Base-by-base conservation (phyloP, 352 stramenopile species). In the Phytophthora pluvialis region DNA sequence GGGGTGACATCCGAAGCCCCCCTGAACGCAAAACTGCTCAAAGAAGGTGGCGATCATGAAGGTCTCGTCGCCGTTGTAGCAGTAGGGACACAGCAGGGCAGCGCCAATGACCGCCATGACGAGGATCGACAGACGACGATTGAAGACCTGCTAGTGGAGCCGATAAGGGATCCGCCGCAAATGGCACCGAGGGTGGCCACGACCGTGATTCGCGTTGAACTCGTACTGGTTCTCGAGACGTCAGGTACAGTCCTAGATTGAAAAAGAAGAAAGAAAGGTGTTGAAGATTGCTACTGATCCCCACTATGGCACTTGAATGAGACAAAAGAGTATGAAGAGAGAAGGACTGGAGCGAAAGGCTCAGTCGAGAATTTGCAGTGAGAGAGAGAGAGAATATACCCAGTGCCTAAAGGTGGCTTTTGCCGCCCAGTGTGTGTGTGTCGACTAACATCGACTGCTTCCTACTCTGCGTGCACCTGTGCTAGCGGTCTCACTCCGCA, bases 111-210 rank as follows among this genome's bases (percentile, higher is more conserved):
- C 42, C 12, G 66, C 57, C 48, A 81, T 74, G 38, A 70, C 47
- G 5, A 86, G 46, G 49, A 86, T 79, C 21, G 70, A 74, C 2
- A 86, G 48, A 5, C 78, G 78, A 60, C 75, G 75, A 38, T 75
- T 75, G 42, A 86, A 75, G 13, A 68, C 57, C 33, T 86, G 72
- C 29, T 75, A 86, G 75, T 86, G 83, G 72, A 83, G 43, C 77
- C 77, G 5, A 83, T 63, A 29, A 75, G 18, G 4, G 75, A 80
- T 44, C 77, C 77, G n/a, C 77, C 77, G 16, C 36, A 59, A 60
- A 87, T 81, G 38, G 75, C 78, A 16, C 78, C 78, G 7, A 83
- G 7, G 56, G 83, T 86, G 21, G 78, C 78, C 5, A 82, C 60
- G 4, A 86, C 72, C 72, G 11, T 82, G 60, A 43, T 86, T 66